Percentiles rank a stretch among this genome's conserved stretches.
Evolutionary conservation across 495 filamentous ascomycete genomes (phyloP).

Genomic region (Penicillium bovifimosum): DNA sequence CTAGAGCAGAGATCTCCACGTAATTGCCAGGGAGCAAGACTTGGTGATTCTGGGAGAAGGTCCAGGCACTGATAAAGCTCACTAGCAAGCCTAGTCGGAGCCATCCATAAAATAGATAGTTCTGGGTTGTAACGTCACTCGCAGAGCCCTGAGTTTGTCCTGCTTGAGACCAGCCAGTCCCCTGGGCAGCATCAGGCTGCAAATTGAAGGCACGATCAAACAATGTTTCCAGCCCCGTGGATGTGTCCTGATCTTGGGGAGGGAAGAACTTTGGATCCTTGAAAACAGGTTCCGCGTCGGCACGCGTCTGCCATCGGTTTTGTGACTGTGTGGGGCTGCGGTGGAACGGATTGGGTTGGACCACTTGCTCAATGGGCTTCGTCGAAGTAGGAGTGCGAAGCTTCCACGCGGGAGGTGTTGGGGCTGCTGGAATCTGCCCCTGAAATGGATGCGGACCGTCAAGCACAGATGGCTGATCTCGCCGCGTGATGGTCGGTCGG

Average conservation of each 20-base stretch:
- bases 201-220: slow-evolving; percentile 44
- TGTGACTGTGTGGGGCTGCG: slow-evolving; percentile 19
- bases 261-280: slow-evolving; percentile 50
- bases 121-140: slow-evolving; percentile 9
- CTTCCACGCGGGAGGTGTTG: slow-evolving; percentile 56
- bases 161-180: slow-evolving; percentile 12
- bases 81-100: slow-evolving; percentile 33
- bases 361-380: slow-evolving; percentile 30
- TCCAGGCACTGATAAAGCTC: slow-evolving; percentile 31
- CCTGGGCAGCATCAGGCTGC: slow-evolving; percentile 31
- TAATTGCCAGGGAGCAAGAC: slow-evolving; percentile 35
- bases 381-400: slow-evolving; percentile 52
- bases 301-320: slow-evolving; percentile 17
- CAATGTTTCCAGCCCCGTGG: slow-evolving; percentile 44
- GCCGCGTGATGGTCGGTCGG: slow-evolving; percentile 34
- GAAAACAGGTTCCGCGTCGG: slow-evolving; percentile 32
- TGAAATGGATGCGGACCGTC: slow-evolving; percentile 52
- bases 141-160: slow-evolving; percentile 2
- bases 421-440: slow-evolving; percentile 59
- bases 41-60: slow-evolving; percentile 29
- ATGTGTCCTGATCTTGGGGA: slow-evolving; percentile 33
- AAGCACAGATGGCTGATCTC: slow-evolving; percentile 28
- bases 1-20: slow-evolving; percentile 37
- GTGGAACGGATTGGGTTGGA: slow-evolving; percentile 38
- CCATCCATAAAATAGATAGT: slow-evolving; percentile 23